Percentiles rank a stretch among this genome's conserved stretches.
phyloP scores from a whole-genome alignment of 2,329 filamentous ascomycete genomes.

The Penicillium concentricum region DNA sequence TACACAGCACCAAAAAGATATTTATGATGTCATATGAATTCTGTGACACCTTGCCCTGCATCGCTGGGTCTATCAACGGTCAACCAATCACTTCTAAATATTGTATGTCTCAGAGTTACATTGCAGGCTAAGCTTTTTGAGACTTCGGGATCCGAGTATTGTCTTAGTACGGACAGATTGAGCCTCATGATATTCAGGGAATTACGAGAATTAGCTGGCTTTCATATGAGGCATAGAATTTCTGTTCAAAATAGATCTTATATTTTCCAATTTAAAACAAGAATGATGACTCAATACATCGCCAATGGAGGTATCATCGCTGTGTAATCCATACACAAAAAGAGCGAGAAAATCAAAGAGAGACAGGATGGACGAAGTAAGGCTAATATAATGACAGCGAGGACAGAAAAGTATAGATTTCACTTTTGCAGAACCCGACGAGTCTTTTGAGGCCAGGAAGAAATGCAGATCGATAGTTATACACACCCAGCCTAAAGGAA shows the following conservation, averaged over 20 bases:
- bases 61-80: not conserved
- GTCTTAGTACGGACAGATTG: not conserved
- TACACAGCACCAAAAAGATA: not conserved
- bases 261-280: not conserved
- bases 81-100: not conserved
- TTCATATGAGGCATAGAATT: not conserved
- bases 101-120: not conserved
- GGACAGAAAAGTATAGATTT: not conserved
- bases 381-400: not conserved
- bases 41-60: not conserved
- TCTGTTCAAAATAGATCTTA: not conserved
- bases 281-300: constrained; percentile 7
- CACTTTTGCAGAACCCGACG: not conserved
- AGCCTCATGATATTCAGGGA: not conserved
- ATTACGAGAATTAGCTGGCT: not conserved
- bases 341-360: not conserved
- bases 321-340: constrained; percentile 8
- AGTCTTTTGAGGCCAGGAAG: not conserved
- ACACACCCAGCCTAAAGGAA: constrained; percentile 10
- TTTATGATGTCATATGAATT: constrained; percentile 1
- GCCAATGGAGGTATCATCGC: constrained; percentile 21
- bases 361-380: not conserved
- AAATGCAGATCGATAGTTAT: constrained; percentile 16
- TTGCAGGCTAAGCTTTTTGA: constrained; percentile 4
- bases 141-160: not conserved